A percentile compares a stretch with the other conserved stretches of the same genome.
Evolutionary conservation across 1,139 yeast genomes (phyloP).

Genomic region (Pichia sp.): DNA sequence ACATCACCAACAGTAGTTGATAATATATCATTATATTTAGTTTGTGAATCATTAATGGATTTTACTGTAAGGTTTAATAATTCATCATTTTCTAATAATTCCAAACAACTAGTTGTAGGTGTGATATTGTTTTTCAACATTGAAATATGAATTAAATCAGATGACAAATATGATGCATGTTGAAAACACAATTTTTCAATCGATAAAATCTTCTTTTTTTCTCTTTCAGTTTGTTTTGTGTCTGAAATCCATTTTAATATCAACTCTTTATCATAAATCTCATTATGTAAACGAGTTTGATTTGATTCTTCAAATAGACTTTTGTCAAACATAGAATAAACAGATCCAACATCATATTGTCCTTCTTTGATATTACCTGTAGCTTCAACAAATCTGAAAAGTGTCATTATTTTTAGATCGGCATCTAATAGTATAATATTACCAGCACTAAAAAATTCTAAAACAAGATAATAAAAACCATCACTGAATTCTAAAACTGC

Average conservation of each 20-base stretch:
- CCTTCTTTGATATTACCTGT: conserved; percentile 47
- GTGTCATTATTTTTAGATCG: conserved; percentile 58
- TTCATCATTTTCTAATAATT: conserved; percentile 21
- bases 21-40: conserved; percentile 30
- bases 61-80: conserved; percentile 31
- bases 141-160: conserved; percentile 64
- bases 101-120: conserved; percentile 27
- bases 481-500: conserved; percentile 77
- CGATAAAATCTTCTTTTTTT: conserved; percentile 46
- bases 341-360: conserved; percentile 67
- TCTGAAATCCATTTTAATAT: conserved; percentile 44
- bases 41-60: conserved; percentile 47
- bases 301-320: conserved; percentile 36
- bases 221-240: conserved; percentile 22
- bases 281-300: conserved; percentile 12
- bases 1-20: conserved; percentile 29
- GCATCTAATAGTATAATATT: conserved; percentile 74
- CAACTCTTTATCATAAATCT: conserved; percentile 31
- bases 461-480: conserved; percentile 67
- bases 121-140: conserved; percentile 43
- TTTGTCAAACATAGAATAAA: conserved; percentile 54
- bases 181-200: conserved; percentile 67
- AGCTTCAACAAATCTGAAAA: conserved; percentile 65
- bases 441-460: conserved; percentile 95
- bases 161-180: conserved; percentile 66